phyloP scores from a whole-genome alignment of 257 asterid species.

The Solanum etuberosum region DNA sequence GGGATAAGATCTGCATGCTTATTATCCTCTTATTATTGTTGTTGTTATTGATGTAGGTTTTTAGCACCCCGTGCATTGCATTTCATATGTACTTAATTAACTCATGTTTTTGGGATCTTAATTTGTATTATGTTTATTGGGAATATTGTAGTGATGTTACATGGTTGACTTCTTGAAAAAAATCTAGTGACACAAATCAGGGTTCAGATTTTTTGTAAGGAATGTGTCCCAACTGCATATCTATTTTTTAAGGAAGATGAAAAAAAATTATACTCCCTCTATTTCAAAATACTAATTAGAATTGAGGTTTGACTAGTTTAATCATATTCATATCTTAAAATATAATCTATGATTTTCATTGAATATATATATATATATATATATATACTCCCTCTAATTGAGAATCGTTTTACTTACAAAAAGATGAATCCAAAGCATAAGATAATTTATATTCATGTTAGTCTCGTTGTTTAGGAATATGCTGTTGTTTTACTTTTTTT shows the following conservation, averaged over 20 bases:
- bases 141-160: neutral
- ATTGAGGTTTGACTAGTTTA: neutral
- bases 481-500: too few relatives aligned
- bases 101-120: neutral
- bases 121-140: neutral
- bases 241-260: too few relatives aligned
- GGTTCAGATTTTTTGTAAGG: neutral
- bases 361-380: too few relatives aligned
- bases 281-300: neutral
- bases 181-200: neutral
- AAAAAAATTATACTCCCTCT: neutral
- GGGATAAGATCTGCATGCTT: neutral
- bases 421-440: too few relatives aligned
- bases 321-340: neutral
- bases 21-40: neutral
- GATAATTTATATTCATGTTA: too few relatives aligned
- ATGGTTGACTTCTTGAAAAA: neutral
- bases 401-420: too few relatives aligned
- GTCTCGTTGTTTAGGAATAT: too few relatives aligned
- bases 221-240: neutral
- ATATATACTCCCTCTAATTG: too few relatives aligned
- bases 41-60: rapidly evolving
- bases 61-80: neutral
- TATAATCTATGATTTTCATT: too few relatives aligned
- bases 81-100: neutral